Conservation (phyloP, 2,329 filamentous ascomycete genomes). For the Alternaria sp. region DNA sequence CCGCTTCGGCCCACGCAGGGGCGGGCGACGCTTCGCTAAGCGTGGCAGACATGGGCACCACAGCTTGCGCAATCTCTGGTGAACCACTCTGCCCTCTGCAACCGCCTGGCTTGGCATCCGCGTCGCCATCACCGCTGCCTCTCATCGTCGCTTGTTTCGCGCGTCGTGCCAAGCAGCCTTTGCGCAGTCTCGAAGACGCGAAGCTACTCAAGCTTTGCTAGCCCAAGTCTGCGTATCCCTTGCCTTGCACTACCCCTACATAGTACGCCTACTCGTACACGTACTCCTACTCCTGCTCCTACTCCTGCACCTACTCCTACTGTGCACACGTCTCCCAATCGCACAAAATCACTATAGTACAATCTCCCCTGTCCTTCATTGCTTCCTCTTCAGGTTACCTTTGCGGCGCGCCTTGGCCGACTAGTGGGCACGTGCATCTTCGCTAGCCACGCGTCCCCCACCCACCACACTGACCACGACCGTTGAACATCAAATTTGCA, state of each 20-base stretch:
- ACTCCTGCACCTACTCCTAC: not conserved
- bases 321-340: constrained; percentile 2
- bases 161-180: constrained; percentile 10
- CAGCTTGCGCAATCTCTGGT: constrained; percentile 26
- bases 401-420: constrained; percentile 17
- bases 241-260: no score
- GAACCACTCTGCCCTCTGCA: constrained; percentile 20
- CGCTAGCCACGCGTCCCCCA: constrained; percentile 26
- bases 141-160: constrained; percentile 12
- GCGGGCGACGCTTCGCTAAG: constrained; percentile 18
- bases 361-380: constrained; percentile 17
- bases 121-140: constrained; percentile 15
- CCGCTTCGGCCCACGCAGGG: constrained; percentile 14
- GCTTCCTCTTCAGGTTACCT: constrained; percentile 13
- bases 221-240: not conserved
- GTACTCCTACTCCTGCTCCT: no score
- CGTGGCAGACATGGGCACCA: constrained; percentile 21
- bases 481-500: constrained; percentile 14
- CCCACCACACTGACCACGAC: constrained; percentile 12
- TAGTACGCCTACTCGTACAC: no score
- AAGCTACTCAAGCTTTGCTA: constrained; percentile 19
- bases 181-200: constrained; percentile 7
- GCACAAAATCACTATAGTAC: not conserved
- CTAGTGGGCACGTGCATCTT: constrained; percentile 20
- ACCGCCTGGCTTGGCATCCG: constrained; percentile 15